Evolutionary conservation across 78 protist species (phyloP).

Genomic region (Guillardia theta): DNA sequence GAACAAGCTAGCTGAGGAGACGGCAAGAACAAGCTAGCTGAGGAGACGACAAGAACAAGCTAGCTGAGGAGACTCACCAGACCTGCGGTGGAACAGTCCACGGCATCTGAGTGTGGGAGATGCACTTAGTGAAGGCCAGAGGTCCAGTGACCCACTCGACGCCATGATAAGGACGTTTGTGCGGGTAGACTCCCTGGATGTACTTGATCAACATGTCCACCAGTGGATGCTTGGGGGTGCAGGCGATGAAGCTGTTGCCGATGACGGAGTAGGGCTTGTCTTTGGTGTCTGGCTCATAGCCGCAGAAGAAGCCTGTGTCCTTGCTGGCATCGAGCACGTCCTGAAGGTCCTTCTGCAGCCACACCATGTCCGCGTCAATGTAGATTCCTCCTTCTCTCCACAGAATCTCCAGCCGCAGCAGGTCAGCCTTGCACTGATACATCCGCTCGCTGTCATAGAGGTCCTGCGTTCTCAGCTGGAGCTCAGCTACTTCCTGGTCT

Average conservation of each 20-base stretch:
- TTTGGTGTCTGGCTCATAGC: conserved; percentile 39
- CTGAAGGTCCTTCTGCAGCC: neutral
- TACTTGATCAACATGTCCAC: conserved; percentile 25
- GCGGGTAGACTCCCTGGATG: conserved; percentile 22
- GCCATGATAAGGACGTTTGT: conserved; percentile 36
- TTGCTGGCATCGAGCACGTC: neutral
- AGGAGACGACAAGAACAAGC: neutral
- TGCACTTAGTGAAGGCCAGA: conserved; percentile 38
- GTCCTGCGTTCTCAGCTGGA: neutral
- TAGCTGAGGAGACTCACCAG: neutral
- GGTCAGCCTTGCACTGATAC: conserved; percentile 39
- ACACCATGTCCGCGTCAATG: conserved; percentile 43
- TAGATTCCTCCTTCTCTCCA: conserved; percentile 30
- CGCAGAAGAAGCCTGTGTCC: conserved; percentile 18
- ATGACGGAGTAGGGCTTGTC: conserved; percentile 42
- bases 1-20: neutral
- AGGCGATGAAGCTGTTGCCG: conserved; percentile 33
- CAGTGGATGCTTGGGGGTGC: conserved; percentile 15
- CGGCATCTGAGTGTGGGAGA: neutral
- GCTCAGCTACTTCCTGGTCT: neutral
- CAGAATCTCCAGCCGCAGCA: neutral
- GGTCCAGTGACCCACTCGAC: conserved; percentile 44
- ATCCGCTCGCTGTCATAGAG: neutral
- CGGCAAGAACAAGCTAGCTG: neutral
- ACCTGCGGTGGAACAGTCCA: conserved; percentile 27